phyloP scores from a whole-genome alignment of 1,284 basidiomycete species.

The Ceratobasidium papillatum region DNA sequence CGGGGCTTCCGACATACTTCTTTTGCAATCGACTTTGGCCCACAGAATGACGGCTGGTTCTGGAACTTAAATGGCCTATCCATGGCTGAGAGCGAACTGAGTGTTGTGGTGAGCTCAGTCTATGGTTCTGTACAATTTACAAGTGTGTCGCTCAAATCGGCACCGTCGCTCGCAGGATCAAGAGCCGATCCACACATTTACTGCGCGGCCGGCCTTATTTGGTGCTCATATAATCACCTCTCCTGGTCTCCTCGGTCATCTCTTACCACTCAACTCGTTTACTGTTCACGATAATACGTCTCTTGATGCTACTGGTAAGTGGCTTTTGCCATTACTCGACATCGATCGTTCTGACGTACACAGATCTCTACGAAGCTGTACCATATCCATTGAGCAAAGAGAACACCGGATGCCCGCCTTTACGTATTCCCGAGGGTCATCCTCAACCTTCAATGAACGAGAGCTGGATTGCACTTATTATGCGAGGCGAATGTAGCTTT shows the following conservation, averaged over 20 bases:
- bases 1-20: slow-evolving; percentile 19
- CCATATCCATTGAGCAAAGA: slow-evolving; percentile 27
- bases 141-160: neutral
- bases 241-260: slow-evolving; percentile 45
- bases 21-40: slow-evolving; percentile 23
- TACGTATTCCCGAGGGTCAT: slow-evolving; percentile 40
- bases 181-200: slow-evolving; percentile 39
- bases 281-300: slow-evolving; percentile 29
- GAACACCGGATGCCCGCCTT: slow-evolving; percentile 43
- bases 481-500: slow-evolving; percentile 59
- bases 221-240: slow-evolving; percentile 48
- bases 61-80: slow-evolving; percentile 41
- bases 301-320: slow-evolving; percentile 13
- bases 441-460: slow-evolving; percentile 40
- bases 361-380: neutral
- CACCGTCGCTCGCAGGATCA: slow-evolving; percentile 37
- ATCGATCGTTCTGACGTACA: neutral
- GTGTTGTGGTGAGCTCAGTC: slow-evolving; percentile 47
- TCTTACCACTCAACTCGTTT: slow-evolving; percentile 47
- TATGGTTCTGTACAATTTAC: neutral
- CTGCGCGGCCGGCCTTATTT: slow-evolving; percentile 49
- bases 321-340: neutral
- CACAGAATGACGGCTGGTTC: slow-evolving; percentile 30
- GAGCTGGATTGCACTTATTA: slow-evolving; percentile 55
- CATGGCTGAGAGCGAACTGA: slow-evolving; percentile 47